Percentiles rank a stretch among this genome's conserved stretches.
Conservation (phyloP, 2,329 filamentous ascomycete genomes). For the Huntiella abstrusa region DNA sequence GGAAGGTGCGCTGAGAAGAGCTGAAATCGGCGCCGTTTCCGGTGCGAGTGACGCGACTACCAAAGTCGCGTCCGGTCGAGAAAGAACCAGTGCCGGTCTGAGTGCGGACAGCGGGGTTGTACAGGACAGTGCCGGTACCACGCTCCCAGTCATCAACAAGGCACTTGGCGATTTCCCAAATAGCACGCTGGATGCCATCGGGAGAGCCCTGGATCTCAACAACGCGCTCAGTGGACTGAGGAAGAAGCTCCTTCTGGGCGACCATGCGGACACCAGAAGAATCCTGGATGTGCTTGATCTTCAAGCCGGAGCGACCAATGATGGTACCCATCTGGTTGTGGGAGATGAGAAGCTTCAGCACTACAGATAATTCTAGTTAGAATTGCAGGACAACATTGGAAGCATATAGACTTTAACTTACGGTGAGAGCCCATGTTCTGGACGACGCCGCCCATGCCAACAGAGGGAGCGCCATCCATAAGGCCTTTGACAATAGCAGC, state of each 20-base stretch:
- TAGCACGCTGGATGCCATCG: conserved; percentile 83
- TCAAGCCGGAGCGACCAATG: conserved; percentile 86
- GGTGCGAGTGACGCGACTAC: conserved; percentile 71
- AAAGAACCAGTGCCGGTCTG: conserved; percentile 27
- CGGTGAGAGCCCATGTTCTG: conserved; percentile 82
- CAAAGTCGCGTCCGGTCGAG: conserved; percentile 31
- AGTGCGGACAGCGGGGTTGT: conserved; percentile 88
- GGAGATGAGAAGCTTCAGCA: conserved; percentile 92
- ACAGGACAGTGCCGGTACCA: conserved; percentile 88
- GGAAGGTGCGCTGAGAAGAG: conserved; percentile 47
- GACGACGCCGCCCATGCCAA: conserved; percentile 66
- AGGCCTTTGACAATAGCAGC: conserved; percentile 80
- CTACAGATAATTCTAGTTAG: conserved; percentile 26
- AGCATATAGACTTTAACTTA: conserved; percentile 33
- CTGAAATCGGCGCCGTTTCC: conserved; percentile 97
- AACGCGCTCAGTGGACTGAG: conserved; percentile 93
- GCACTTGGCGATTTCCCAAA: conserved; percentile 99
- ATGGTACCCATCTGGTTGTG: conserved; percentile 99
- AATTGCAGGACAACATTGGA: background rate
- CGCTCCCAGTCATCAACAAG: conserved; percentile 95
- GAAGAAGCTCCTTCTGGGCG: conserved; percentile 98
- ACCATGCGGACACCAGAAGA: conserved; percentile 96
- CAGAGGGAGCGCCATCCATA: conserved; percentile 64
- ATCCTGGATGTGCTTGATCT: conserved; percentile 99
- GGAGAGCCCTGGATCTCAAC: conserved; percentile 93